Conservation (phyloP, 345 rosid species). For the Triadica sebifera region DNA sequence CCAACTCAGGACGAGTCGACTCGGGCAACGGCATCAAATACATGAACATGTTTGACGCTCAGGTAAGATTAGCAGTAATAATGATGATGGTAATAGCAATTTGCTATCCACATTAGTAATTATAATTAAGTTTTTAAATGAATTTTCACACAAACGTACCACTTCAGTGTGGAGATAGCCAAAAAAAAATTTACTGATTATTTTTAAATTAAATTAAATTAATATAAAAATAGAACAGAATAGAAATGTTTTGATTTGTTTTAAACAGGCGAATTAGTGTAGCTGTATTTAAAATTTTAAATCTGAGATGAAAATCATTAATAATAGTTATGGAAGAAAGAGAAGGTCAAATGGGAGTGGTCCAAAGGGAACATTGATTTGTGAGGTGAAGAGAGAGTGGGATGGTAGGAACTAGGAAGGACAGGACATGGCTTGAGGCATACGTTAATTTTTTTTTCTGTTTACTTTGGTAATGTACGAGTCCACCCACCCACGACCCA, state of each 20-base stretch:
- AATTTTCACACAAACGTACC: too few species aligned
- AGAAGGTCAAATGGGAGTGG: neutral
- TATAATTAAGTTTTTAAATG: too few species aligned
- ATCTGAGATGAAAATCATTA: too few species aligned
- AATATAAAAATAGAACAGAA: too few species aligned
- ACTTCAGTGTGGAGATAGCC: too few species aligned
- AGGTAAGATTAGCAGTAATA: constrained; percentile 42
- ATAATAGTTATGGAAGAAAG: too few species aligned
- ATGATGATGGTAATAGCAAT: too few species aligned
- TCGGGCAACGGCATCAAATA: constrained; percentile 66
- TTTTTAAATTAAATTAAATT: too few species aligned
- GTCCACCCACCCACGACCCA: neutral
- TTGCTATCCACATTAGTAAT: neutral
- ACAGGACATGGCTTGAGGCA: neutral
- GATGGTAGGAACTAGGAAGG: neutral
- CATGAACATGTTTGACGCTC: constrained; percentile 99
- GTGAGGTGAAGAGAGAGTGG: neutral
- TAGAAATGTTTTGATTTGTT: too few species aligned
- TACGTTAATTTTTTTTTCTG: neutral
- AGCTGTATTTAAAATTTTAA: too few species aligned
- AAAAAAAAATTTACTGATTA: too few species aligned
- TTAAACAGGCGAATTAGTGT: too few species aligned
- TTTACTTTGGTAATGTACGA: neutral
- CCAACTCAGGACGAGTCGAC: constrained; percentile 88
- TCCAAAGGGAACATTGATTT: neutral